Base-by-base conservation (phyloP, 2,329 filamentous ascomycete species). In the Aspergillus aculeatus region DNA sequence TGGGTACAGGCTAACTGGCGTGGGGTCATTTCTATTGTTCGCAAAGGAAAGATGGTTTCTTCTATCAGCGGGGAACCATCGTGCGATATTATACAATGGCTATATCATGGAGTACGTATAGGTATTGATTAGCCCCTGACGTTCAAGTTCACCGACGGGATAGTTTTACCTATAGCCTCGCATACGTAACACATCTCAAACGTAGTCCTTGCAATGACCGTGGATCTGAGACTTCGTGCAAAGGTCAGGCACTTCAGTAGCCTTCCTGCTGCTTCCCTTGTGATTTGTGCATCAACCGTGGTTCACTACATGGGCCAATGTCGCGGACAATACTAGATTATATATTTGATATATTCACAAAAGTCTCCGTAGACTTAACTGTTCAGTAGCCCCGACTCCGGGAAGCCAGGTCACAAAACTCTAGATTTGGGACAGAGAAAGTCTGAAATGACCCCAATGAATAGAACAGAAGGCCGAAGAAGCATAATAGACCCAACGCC, bases 371-470 rank as follows among this genome's bases (percentile, higher is more conserved):
- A 41, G 38, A 41, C 38, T 44, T n/a, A 16, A 19, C 6, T 19
- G 38, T 16, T 19, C 38, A 44, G 7, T 19, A 3, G 38, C 32
- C 32, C 32, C 2, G 32, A 14, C 32, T n/a, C 38, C 38, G 3
- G 16, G 5, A n/a, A 41, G 38, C 26, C 26, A 29, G 9, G 11
- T 2, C 16, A 9, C 14, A 2, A 19, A 14, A n/a, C 38, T 19
- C 38, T 19, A 16, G 38, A 44, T 7, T 44, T 16, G 14, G 5
- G 2, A 44, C 38, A 41, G 5, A 16, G 38, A 44, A 19, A 19
- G 38, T 44, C 16, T 44, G 38, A 73, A 71, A 69, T 35, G 32
- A 16, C 4, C 32, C 11, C 14, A 35, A 26, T 23, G 47, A 38
- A 35, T 31, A 57, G 54, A 41, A 16, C 31, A 19, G 26, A 16